These are phyloP conservation scores for Cladorrhinum samala DNA, from an alignment of 495 filamentous ascomycete species.

Conservation along the genomic window DNA sequence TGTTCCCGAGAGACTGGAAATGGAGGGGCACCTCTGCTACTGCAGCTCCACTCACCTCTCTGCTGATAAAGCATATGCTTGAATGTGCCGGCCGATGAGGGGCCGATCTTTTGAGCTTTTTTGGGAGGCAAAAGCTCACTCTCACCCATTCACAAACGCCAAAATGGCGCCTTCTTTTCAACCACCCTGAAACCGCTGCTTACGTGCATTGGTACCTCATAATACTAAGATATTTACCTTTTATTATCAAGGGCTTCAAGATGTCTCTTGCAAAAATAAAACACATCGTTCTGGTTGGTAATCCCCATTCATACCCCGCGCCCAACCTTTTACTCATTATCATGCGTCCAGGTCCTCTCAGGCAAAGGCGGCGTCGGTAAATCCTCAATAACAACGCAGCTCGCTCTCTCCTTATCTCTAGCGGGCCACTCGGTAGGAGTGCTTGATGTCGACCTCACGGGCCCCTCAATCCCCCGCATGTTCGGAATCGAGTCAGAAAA, in stretches of 20 bases:
- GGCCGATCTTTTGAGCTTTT: not conserved
- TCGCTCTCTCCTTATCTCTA: slow-evolving; percentile 82
- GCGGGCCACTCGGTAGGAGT: slow-evolving; percentile 84
- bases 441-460: slow-evolving; percentile 93
- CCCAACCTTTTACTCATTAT: slow-evolving; percentile 13
- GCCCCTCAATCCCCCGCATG: slow-evolving; percentile 91
- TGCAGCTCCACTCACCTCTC: too few relatives aligned
- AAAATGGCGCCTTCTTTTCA: slow-evolving; percentile 8
- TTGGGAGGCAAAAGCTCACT: not conserved
- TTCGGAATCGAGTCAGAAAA: slow-evolving; percentile 83
- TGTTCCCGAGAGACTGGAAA: too few relatives aligned
- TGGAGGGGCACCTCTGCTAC: too few relatives aligned
- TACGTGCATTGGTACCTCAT: not conserved
- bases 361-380: slow-evolving; percentile 98
- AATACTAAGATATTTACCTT: not conserved
- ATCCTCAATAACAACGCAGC: slow-evolving; percentile 91
- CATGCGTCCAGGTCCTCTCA: slow-evolving; percentile 63
- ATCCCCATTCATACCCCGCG: slow-evolving; percentile 6
- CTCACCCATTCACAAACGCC: not conserved
- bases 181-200: slow-evolving; percentile 12
- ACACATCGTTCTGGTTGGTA: slow-evolving; percentile 53
- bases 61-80: too few relatives aligned
- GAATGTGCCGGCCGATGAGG: too few relatives aligned
- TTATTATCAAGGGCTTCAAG: not conserved
- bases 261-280: slow-evolving; percentile 57